Base-by-base conservation (phyloP, 225 moss, liverwort and hornwort species). In the Rhytidiadelphus loreus region DNA sequence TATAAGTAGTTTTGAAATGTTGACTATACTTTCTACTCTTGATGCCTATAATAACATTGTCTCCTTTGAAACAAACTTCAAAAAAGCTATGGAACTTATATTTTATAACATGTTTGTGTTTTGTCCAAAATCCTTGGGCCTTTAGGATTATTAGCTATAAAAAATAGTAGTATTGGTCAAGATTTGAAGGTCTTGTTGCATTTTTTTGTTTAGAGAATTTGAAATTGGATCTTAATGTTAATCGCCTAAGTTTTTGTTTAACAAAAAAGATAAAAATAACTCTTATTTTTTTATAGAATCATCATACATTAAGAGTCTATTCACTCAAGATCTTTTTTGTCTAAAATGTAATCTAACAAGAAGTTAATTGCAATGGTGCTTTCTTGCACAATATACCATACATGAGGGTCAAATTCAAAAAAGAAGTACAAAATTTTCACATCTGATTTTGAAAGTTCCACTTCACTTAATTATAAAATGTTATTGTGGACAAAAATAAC, bases 181-280 rank as follows among this genome's bases (percentile, higher is more conserved):
- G 7, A 19, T 46, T 74, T 7, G 2, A 30, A 48, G 12, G 20
- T 12, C 30, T 74, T 74, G 12, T 74, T 20, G 20, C 1, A 48
- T 2, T 17, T 32, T 74, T 48, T 74, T 74, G 4, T 19, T 74
- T 12, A 30, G 2, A 12, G 12, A 74, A 48, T 30, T 30, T 74
- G 2, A 0, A 30, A 12, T 48, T 46, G 7, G 30, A 1, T 19
- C 30, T 7, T 19, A 74, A 30, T 0, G 0, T 19, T 30, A 30
- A 73, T 18, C 26, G 8, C 7, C 24, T 41, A 41, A 25, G 3
- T 11, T 65, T 65, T 35, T 33, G 20, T 39, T n/a, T 23, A 68
- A n/a, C 20, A 37, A 13, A 39, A 0, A 73, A 30, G 18, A 72
- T 5, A 29, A 2, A 25, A 28, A 43, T 16, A 16, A 9, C 1